Percentiles rank a stretch among this genome's conserved stretches.
Conservation (phyloP, 78 protist species). For the Dictyostelium citrinum region DNA sequence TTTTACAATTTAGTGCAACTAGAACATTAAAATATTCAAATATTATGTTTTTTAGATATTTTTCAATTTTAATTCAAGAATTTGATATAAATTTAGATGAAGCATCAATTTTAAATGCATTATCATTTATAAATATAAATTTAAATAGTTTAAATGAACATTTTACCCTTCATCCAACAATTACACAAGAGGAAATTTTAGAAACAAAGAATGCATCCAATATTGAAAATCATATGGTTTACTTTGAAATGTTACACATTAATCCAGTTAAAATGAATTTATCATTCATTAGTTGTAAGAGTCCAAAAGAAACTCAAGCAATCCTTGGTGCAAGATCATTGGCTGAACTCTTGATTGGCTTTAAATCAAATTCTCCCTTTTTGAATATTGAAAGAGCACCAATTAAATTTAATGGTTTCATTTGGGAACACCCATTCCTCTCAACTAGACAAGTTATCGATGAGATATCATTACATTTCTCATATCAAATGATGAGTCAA, state of each 20-base stretch:
- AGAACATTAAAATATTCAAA: slow-evolving; percentile 64
- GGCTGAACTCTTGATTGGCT: slow-evolving; percentile 44
- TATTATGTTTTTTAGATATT: slow-evolving; percentile 74
- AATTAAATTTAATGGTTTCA: slow-evolving; percentile 74
- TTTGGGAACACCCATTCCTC: slow-evolving; percentile 80
- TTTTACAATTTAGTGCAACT: slow-evolving; percentile 59
- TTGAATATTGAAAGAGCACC: slow-evolving; percentile 81
- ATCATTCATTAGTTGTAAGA: slow-evolving; percentile 42
- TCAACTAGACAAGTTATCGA: slow-evolving; percentile 23
- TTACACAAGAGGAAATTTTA: slow-evolving; percentile 56
- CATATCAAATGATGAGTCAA: slow-evolving; percentile 51
- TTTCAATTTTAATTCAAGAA: slow-evolving; percentile 73
- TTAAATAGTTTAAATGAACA: slow-evolving; percentile 47
- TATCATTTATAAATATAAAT: slow-evolving; percentile 61
- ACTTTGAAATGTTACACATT: slow-evolving; percentile 74
- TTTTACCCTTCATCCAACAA: slow-evolving; percentile 22
- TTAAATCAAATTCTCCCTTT: slow-evolving; percentile 68
- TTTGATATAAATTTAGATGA: slow-evolving; percentile 80
- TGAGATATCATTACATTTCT: slow-evolving; percentile 16
- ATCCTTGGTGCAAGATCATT: slow-evolving; percentile 64
- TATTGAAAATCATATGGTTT: slow-evolving; percentile 46
- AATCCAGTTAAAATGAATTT: slow-evolving; percentile 74
- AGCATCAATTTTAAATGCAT: slow-evolving; percentile 40
- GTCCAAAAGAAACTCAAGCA: slow-evolving; percentile 30
- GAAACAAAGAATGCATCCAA: slow-evolving; percentile 20